Percentiles rank a stretch among this genome's conserved stretches.
Evolutionary conservation across 176 grass and related monocot species (phyloP).

Genomic region (Areca catechu): DNA sequence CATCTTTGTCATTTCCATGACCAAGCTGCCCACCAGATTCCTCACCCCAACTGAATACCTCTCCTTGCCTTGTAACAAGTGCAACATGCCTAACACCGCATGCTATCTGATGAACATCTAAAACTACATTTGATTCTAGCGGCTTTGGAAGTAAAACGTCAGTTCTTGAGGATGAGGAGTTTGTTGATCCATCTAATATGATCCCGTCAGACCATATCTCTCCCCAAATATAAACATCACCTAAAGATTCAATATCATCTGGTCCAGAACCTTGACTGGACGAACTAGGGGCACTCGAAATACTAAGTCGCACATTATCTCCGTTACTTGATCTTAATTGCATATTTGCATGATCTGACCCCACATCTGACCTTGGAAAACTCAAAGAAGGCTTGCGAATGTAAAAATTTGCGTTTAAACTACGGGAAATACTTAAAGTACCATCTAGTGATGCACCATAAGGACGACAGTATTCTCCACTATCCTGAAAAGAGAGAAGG

Average conservation of each 20-base stretch:
- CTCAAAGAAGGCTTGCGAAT: conserved; percentile 21
- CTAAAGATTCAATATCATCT: conserved; percentile 90
- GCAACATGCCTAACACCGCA: conserved; percentile 72
- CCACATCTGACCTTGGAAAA: conserved; percentile 70
- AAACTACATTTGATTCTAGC: conserved; percentile 83
- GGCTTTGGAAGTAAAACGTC: conserved; percentile 75
- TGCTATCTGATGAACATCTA: conserved; percentile 80
- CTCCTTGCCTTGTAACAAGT: conserved; percentile 82
- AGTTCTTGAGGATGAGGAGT: conserved; percentile 33
- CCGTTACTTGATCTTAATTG: conserved; percentile 65
- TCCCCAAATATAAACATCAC: conserved; percentile 96
- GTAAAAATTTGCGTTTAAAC: conserved; percentile 36
- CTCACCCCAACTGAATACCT: conserved; percentile 94
- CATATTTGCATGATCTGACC: conserved; percentile 68
- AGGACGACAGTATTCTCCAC: conserved; percentile 26
- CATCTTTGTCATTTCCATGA: conserved; percentile 57
- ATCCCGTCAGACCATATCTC: conserved; percentile 73
- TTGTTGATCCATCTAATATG: conserved; percentile 35
- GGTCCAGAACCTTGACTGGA: conserved; percentile 63
- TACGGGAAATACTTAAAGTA: conserved; percentile 32
- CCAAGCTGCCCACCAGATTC: conserved; percentile 63
- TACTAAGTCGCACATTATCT: conserved; percentile 63
- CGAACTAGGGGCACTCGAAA: conserved; percentile 78
- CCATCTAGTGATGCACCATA: conserved; percentile 50
- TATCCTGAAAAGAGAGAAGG: conserved; percentile 37